Base-by-base conservation (phyloP, 1,139 yeast species). In the Saccharomyces pastorianus region DNA sequence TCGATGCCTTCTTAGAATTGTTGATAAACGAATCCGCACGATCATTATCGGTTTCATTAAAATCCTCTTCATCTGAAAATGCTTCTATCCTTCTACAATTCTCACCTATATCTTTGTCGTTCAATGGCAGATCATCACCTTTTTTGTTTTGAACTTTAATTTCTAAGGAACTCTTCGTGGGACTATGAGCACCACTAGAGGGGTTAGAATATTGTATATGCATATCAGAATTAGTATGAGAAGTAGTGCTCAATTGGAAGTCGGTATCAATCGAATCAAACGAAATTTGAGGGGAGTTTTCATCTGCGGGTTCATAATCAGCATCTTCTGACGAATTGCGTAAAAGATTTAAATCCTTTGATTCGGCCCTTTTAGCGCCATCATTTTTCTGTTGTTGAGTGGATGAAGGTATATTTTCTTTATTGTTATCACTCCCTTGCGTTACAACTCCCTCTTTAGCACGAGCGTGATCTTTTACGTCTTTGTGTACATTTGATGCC, bases 21-120 rank as follows among this genome's bases (percentile, higher is more conserved):
- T 38, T 38, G 4, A 38, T 13, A 20, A 38, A 38, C 3, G 44
- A 38, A 17, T 38, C 44, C 13, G n/a, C 44, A 8, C 20, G 44
- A 9, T 20, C 26, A 6, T 38, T 38, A 3, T 38, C 44, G 25
- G 20, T 38, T 13, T 38, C 25, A 17, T 38, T 17, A 2, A 17
- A 20, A 23, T 55, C 61, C 25, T 63, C 63, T 7, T 61, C 61
- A 5, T 61, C 64, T 9, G 65, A 60, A 50, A 56, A 56, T 25
- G 34, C 49, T 29, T 52, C 56, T 27, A 53, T 56, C 32, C 59
- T 55, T 32, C 56, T 54, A 11, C 59, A 55, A 27, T 58, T 54
- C 6, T 52, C 59, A 14, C 44, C 17, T 20, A 17, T 20, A 20
- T 53, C 57, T 6, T 47, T 53, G 13, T 34, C 52, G n/a, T 23